Evolutionary conservation across 139 green algal genomes (phyloP).

Genomic region (Chlorella sorokiniana): DNA sequence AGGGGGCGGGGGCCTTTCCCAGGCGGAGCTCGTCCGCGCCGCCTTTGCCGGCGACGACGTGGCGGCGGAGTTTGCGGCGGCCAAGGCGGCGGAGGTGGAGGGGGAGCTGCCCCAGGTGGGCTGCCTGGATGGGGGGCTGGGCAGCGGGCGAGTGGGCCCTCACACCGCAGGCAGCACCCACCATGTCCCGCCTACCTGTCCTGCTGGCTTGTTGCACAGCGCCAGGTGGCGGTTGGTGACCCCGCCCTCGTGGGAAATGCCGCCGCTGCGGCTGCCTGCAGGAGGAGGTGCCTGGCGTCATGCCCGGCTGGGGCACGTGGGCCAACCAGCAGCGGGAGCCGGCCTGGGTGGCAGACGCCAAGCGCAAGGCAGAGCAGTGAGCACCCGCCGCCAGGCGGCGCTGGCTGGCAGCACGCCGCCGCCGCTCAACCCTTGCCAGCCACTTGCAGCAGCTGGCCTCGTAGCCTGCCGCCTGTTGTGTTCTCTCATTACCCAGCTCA

Average conservation of each 20-base stretch:
- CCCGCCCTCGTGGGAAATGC: not conserved
- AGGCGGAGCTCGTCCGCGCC: constrained; percentile 60
- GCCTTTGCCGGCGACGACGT: constrained; percentile 95
- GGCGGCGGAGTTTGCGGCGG: constrained; percentile 83
- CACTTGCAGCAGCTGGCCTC: too few relatives aligned
- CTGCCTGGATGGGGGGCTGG: not conserved
- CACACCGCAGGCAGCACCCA: too few relatives aligned
- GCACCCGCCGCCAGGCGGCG: not conserved
- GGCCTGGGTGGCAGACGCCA: constrained; percentile 69
- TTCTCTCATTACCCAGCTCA: too few relatives aligned
- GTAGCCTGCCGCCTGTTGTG: too few relatives aligned
- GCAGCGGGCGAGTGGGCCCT: too few relatives aligned
- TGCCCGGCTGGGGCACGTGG: constrained; percentile 95
- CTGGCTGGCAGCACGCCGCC: too few relatives aligned
- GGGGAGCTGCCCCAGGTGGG: constrained; percentile 78
- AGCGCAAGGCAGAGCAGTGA: constrained; percentile 67
- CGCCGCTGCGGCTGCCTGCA: not conserved
- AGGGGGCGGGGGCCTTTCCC: constrained; percentile 28
- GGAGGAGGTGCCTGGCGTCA: constrained; percentile 56
- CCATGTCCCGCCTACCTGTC: too few relatives aligned
- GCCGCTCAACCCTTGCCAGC: too few relatives aligned
- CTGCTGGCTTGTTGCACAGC: not conserved
- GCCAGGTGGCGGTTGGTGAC: too few relatives aligned
- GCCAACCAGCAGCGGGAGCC: constrained; percentile 73
- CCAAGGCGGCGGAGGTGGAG: constrained; percentile 82